Conservation (phyloP, 352 stramenopile species). For the Phytopythium cucurbitacearum region DNA sequence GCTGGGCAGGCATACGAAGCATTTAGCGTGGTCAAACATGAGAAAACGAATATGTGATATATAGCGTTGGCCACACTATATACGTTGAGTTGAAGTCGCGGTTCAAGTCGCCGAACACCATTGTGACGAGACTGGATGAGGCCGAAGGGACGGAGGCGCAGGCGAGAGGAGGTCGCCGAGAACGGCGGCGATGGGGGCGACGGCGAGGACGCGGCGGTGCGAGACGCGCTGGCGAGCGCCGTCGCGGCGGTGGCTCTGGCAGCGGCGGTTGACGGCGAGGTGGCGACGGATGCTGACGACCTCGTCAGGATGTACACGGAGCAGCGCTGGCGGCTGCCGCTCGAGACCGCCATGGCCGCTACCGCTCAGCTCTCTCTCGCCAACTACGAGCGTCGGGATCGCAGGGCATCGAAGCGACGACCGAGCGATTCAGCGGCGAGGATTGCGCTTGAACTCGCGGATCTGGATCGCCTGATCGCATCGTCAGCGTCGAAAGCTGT, state of each 20-base stretch:
- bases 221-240: background rate
- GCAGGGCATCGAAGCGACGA: conserved; percentile 2
- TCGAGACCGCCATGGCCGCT: conserved; percentile 16
- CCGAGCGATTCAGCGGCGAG: background rate
- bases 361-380: background rate
- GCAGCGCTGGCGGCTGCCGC: conserved; percentile 5
- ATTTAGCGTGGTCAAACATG: no score
- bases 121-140: background rate
- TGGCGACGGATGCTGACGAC: background rate
- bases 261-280: background rate
- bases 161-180: background rate
- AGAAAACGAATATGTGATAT: background rate
- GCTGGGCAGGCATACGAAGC: background rate
- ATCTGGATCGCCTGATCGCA: conserved; percentile 14
- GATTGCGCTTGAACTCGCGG: conserved; percentile 2
- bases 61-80: background rate
- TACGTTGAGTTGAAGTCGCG: background rate
- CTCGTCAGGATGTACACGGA: background rate
- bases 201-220: background rate
- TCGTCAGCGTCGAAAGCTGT: conserved; percentile 7
- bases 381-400: background rate
- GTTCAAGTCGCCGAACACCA: background rate
- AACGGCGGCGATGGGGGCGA: background rate
- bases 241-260: background rate
- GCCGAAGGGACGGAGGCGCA: background rate